Evolutionary conservation across 768 basidiomycete genomes (phyloP).

Genomic region (Mycena vulgaris): DNA sequence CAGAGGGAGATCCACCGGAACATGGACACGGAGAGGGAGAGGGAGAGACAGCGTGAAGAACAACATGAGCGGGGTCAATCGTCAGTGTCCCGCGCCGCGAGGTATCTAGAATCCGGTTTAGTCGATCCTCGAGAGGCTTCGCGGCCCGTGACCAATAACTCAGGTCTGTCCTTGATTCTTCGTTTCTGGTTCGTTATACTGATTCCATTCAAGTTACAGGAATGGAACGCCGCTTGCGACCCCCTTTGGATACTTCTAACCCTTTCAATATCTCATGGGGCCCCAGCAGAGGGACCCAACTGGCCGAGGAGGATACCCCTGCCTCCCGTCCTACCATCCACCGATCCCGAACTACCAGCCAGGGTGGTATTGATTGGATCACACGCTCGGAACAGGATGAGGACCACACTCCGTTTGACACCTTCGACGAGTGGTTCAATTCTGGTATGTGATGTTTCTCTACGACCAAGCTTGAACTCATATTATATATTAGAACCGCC

Average conservation of each 20-base stretch:
- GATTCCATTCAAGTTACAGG: not conserved
- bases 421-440: slow-evolving; percentile 8
- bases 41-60: slow-evolving; percentile 19
- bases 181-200: not conserved
- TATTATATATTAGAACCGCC: not conserved
- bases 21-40: slow-evolving; percentile 11
- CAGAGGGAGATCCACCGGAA: slow-evolving; percentile 14
- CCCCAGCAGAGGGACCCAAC: slow-evolving; percentile 4
- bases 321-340: not conserved
- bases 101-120: slow-evolving; percentile 33
- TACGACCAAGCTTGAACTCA: not conserved
- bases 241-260: slow-evolving; percentile 21
- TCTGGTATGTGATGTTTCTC: not conserved
- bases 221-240: slow-evolving; percentile 17
- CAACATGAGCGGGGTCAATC: slow-evolving; percentile 13
- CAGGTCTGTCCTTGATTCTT: not conserved
- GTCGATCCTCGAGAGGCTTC: slow-evolving; percentile 32
- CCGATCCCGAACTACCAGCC: slow-evolving; percentile 22
- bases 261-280: slow-evolving; percentile 25
- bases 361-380: slow-evolving; percentile 9
- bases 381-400: slow-evolving; percentile 3
- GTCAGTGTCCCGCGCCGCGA: slow-evolving; percentile 22
- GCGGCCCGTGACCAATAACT: not conserved
- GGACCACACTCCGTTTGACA: not conserved
- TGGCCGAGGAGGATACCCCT: not conserved